These are phyloP conservation scores for Chytriomyces sp. DNA, from an alignment of 192 early-diverging fungal genomes.

Conservation along the genomic window DNA sequence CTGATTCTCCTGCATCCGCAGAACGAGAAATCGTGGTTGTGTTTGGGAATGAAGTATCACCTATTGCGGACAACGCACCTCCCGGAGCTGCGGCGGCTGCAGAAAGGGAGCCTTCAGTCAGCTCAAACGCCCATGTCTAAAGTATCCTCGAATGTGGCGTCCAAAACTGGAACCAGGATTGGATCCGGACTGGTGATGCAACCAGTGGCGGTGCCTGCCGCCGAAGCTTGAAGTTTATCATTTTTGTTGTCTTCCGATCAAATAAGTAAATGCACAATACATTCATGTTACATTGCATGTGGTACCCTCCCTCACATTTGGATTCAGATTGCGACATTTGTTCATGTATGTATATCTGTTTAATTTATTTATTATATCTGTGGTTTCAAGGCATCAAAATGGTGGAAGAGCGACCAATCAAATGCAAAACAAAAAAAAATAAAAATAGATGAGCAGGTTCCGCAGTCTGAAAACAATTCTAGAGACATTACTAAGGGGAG, in stretches of 20 bases:
- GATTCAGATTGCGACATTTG: too few species aligned
- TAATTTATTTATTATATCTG: too few species aligned
- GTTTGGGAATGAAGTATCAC: conserved; percentile 45
- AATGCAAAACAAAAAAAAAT: too few species aligned
- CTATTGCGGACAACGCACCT: conserved; percentile 4
- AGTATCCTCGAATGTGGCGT: conserved; percentile 14
- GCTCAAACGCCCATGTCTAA: neutral
- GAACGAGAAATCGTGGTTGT: conserved; percentile 55
- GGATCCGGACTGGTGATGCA: conserved; percentile 2
- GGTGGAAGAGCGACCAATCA: too few species aligned
- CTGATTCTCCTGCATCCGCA: conserved; percentile 55
- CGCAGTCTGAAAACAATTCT: too few species aligned
- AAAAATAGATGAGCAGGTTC: too few species aligned
- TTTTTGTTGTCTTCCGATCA: neutral
- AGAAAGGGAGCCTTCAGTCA: neutral
- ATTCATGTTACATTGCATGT: too few species aligned
- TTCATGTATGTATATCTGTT: too few species aligned
- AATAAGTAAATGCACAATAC: too few species aligned
- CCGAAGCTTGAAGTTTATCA: conserved; percentile 10
- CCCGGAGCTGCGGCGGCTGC: conserved; percentile 42
- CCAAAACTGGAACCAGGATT: conserved; percentile 1
- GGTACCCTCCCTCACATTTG: too few species aligned
- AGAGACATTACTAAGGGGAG: too few species aligned
- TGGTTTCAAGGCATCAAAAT: too few species aligned
- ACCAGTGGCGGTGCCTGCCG: conserved; percentile 12